These are phyloP conservation scores for Garcia nutans DNA, from an alignment of 345 rosid species.

Conservation along the genomic window DNA sequence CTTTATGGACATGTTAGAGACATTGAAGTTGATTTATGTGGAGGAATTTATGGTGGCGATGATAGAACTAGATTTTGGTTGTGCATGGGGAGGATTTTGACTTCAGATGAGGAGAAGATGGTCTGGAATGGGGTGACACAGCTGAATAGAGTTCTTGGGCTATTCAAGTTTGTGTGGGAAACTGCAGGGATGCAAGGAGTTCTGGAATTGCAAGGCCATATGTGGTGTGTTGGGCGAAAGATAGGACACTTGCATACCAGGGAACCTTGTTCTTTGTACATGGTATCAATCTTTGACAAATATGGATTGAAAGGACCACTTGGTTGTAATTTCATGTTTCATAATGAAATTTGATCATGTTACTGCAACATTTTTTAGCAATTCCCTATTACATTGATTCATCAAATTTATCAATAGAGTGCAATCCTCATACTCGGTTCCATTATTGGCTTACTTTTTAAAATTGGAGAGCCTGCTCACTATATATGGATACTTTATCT, in stretches of 20 bases:
- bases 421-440: background rate
- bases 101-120: constrained; percentile 51
- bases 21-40: constrained; percentile 66
- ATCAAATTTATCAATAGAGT: background rate
- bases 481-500: background rate
- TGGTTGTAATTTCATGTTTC: background rate
- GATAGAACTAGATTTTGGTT: constrained; percentile 33
- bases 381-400: background rate
- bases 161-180: constrained; percentile 72
- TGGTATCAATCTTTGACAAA: constrained; percentile 46
- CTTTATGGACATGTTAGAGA: constrained; percentile 64
- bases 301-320: background rate
- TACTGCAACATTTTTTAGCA: background rate
- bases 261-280: constrained; percentile 61
- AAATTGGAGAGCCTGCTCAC: background rate
- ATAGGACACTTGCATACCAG: constrained; percentile 38
- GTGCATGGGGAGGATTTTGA: constrained; percentile 68
- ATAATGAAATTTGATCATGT: background rate
- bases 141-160: constrained; percentile 58
- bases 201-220: constrained; percentile 62
- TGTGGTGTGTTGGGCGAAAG: constrained; percentile 64
- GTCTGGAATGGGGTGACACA: constrained; percentile 66
- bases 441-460: background rate
- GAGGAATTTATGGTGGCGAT: constrained; percentile 42
- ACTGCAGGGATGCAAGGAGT: constrained; percentile 63